Conservation (phyloP, 768 basidiomycete genomes). For the Lepiota venenata region DNA sequence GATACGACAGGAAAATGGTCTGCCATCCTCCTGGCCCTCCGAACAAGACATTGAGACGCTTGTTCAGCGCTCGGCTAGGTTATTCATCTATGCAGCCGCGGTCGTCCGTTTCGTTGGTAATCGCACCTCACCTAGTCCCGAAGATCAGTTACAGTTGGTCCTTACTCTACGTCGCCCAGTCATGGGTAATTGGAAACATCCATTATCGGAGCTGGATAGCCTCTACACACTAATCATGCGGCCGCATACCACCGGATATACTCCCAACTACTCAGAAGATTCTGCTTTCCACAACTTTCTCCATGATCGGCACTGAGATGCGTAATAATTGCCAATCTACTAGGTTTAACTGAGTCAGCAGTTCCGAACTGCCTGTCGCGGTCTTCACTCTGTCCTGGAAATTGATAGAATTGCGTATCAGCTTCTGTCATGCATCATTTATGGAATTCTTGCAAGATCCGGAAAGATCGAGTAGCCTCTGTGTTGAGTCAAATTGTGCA, state of each 20-base stretch:
- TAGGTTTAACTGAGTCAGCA: background rate
- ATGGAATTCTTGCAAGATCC: background rate
- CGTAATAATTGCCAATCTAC: background rate
- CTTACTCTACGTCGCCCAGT: background rate
- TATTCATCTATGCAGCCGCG: background rate
- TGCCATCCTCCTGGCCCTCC: background rate
- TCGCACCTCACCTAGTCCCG: background rate
- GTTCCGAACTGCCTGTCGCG: background rate
- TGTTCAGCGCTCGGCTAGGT: background rate
- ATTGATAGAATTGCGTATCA: background rate
- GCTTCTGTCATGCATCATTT: background rate
- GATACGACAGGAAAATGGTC: no score
- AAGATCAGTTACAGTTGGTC: background rate
- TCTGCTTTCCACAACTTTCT: background rate
- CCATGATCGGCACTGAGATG: background rate
- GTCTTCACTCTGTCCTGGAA: background rate
- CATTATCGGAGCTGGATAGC: no score
- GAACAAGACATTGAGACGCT: background rate
- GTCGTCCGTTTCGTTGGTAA: background rate
- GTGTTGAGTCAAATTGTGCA: background rate
- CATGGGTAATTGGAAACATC: no score
- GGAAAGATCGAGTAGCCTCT: background rate
- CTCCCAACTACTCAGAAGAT: background rate
- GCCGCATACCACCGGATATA: no score
- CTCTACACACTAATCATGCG: no score